phyloP scores from a whole-genome alignment of 2,329 filamentous ascomycete genomes.

The Xylaria sp. region DNA sequence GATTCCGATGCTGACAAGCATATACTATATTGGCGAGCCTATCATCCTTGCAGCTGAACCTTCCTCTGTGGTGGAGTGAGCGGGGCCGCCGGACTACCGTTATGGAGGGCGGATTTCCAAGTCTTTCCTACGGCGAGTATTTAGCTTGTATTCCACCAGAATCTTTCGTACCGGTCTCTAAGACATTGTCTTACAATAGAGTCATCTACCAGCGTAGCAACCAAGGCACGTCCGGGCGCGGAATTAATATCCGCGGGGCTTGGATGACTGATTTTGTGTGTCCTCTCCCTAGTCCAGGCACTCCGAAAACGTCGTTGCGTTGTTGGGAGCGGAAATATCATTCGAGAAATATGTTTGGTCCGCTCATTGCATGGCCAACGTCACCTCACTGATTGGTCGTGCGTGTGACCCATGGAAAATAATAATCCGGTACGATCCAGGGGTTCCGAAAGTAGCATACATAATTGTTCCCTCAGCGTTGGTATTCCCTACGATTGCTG shows the following conservation, averaged over 20 bases:
- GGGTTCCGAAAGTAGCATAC: slow-evolving; percentile 15
- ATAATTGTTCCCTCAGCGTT: slow-evolving; percentile 17
- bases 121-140: slow-evolving; percentile 7
- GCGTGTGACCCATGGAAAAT: slow-evolving; percentile 7
- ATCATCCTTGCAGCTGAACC: slow-evolving; percentile 33
- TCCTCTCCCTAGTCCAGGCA: not conserved
- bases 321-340: not conserved
- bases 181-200: slow-evolving; percentile 11
- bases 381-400: slow-evolving; percentile 7
- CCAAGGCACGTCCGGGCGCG: slow-evolving; percentile 1
- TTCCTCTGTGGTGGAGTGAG: slow-evolving; percentile 21
- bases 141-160: slow-evolving; percentile 7
- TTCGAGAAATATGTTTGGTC: not conserved
- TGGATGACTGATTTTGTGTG: not conserved
- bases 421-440: slow-evolving; percentile 7
- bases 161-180: slow-evolving; percentile 2
- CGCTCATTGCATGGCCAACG: slow-evolving; percentile 10
- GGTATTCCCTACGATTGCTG: not conserved
- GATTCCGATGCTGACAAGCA: slow-evolving; percentile 11
- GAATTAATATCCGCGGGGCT: slow-evolving; percentile 6
- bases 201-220: slow-evolving; percentile 10
- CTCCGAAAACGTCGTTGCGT: not conserved
- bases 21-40: slow-evolving; percentile 20
- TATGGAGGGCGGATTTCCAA: slow-evolving; percentile 11
- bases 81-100: slow-evolving; percentile 16